Evolutionary conservation across 495 filamentous ascomycete species (phyloP).

Genomic region (Daldinia bambusicola): DNA sequence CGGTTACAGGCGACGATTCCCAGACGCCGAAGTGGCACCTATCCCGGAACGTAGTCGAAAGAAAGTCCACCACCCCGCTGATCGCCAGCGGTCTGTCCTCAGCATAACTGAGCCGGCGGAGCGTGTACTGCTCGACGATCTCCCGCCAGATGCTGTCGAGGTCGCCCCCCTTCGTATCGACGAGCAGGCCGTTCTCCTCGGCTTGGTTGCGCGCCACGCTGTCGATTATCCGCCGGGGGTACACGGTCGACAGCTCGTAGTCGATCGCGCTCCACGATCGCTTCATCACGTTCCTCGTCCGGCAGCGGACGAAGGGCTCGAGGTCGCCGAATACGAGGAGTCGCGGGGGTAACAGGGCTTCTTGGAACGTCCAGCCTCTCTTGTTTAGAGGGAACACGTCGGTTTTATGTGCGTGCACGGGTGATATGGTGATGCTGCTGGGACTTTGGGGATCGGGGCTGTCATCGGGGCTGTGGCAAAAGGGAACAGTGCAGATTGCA

Average conservation of each 20-base stretch:
- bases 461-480: background rate
- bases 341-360: conserved; percentile 24
- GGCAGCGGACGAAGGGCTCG: conserved; percentile 32
- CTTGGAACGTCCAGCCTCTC: conserved; percentile 33
- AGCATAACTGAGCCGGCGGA: conserved; percentile 22
- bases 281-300: conserved; percentile 26
- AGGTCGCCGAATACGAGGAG: conserved; percentile 34
- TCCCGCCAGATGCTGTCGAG: conserved; percentile 30
- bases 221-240: conserved; percentile 25
- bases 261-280: conserved; percentile 25
- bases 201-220: conserved; percentile 13
- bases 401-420: conserved; percentile 19
- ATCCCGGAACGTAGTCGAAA: conserved; percentile 21
- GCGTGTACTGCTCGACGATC: conserved; percentile 33
- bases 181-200: conserved; percentile 8
- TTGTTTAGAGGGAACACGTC: conserved; percentile 28
- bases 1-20: conserved; percentile 19
- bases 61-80: conserved; percentile 25
- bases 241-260: conserved; percentile 13
- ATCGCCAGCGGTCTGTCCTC: conserved; percentile 31
- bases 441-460: background rate
- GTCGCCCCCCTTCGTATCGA: conserved; percentile 19
- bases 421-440: conserved; percentile 15
- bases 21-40: conserved; percentile 30
- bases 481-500: conserved; percentile 19